A percentile compares a stretch with the other conserved stretches of the same genome.
Evolutionary conservation across 2,329 filamentous ascomycete species (phyloP).

Genomic region (Alternaria alternata): DNA sequence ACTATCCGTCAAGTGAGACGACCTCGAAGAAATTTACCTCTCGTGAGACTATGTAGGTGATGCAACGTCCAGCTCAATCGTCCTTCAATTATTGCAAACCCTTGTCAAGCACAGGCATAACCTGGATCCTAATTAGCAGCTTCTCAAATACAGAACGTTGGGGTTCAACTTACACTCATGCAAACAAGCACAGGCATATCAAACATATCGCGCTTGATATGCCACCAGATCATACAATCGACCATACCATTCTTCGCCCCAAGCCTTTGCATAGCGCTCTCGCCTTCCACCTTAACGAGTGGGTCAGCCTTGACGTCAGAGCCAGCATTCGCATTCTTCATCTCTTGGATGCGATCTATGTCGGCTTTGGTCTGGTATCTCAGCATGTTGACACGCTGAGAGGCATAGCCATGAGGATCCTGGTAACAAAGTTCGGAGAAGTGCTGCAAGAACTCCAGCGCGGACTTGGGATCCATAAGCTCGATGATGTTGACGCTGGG

Average conservation of each 20-base stretch:
- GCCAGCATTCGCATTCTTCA: slow-evolving; percentile 23
- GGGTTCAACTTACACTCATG: slow-evolving; percentile 80
- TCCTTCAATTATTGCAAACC: slow-evolving; percentile 20
- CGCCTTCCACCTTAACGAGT: slow-evolving; percentile 50
- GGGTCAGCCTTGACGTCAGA: slow-evolving; percentile 37
- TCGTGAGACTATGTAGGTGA: background rate
- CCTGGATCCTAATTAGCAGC: slow-evolving; percentile 26
- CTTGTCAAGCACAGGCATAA: slow-evolving; percentile 44
- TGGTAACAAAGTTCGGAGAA: slow-evolving; percentile 93
- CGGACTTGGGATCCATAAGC: slow-evolving; percentile 89
- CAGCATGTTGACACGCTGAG: slow-evolving; percentile 82
- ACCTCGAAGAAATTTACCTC: background rate
- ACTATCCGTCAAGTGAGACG: background rate
- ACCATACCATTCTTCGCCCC: slow-evolving; percentile 87
- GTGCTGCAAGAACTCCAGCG: slow-evolving; percentile 94
- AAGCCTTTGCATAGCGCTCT: slow-evolving; percentile 81
- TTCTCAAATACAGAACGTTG: background rate
- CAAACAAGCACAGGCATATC: slow-evolving; percentile 99
- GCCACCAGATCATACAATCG: slow-evolving; percentile 96
- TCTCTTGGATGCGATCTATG: slow-evolving; percentile 38
- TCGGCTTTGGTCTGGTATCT: slow-evolving; percentile 74
- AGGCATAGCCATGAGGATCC: slow-evolving; percentile 85
- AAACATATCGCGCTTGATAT: slow-evolving; percentile 94
- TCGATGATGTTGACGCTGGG: slow-evolving; percentile 92
- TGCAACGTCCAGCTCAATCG: background rate